Percentiles rank a stretch among this genome's conserved stretches.
These are phyloP conservation scores for Mallotus japonicus DNA, from an alignment of 441 rosid genomes.

Conservation along the genomic window DNA sequence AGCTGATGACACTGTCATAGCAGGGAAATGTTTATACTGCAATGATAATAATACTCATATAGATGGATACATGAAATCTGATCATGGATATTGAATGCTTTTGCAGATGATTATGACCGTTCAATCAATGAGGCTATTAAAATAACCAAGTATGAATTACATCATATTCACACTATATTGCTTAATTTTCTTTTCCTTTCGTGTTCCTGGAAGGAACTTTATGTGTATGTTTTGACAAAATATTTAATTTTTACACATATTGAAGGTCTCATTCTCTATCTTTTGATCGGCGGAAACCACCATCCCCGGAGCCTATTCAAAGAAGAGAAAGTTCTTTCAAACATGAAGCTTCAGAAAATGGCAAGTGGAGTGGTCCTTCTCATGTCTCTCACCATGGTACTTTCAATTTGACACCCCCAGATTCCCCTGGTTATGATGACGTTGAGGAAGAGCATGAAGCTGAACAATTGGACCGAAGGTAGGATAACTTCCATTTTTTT, in stretches of 20 bases:
- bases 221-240: neutral
- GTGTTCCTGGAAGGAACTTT: conserved; percentile 8
- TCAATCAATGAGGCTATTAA: conserved; percentile 98
- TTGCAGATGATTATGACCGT: conserved; percentile 97
- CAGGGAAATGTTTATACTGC: neutral
- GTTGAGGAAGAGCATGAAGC: conserved; percentile 54
- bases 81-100: conserved; percentile 24
- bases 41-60: neutral
- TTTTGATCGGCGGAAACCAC: conserved; percentile 62
- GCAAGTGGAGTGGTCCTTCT: conserved; percentile 56
- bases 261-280: conserved; percentile 18
- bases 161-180: neutral
- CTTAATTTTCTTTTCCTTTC: neutral
- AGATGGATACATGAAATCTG: conserved; percentile 5
- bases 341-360: conserved; percentile 69
- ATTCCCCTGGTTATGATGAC: conserved; percentile 66
- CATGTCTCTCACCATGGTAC: conserved; percentile 44
- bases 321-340: conserved; percentile 61
- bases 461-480: conserved; percentile 74
- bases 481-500: conserved; percentile 14
- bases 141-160: conserved; percentile 73
- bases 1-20: neutral
- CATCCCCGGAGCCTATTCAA: conserved; percentile 75
- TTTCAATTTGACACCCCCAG: conserved; percentile 49
- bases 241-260: neutral